Evolutionary conservation across 1,284 basidiomycete species (phyloP).

Genomic region (Ceratobasidium sp.): DNA sequence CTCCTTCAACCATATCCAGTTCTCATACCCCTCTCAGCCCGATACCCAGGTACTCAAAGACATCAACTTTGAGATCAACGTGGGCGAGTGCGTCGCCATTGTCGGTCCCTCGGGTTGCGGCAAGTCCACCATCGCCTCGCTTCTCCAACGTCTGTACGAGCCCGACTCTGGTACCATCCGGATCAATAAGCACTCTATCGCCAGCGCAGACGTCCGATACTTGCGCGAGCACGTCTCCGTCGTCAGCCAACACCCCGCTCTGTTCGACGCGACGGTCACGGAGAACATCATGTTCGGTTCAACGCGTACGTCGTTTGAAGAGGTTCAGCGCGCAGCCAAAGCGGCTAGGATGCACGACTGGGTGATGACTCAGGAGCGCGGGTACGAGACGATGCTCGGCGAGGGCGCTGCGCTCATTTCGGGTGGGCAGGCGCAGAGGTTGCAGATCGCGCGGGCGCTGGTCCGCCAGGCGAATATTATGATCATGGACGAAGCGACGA

Average conservation of each 20-base stretch:
- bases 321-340: slow-evolving; percentile 75
- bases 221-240: slow-evolving; percentile 86
- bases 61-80: slow-evolving; percentile 69
- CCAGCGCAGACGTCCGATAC: slow-evolving; percentile 70
- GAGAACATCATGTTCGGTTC: slow-evolving; percentile 89
- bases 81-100: slow-evolving; percentile 86
- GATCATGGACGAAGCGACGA: slow-evolving; percentile 94
- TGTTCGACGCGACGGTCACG: slow-evolving; percentile 85
- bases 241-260: slow-evolving; percentile 84
- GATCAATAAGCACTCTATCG: slow-evolving; percentile 65
- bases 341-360: slow-evolving; percentile 89
- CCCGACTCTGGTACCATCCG: slow-evolving; percentile 72
- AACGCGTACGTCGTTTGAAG: slow-evolving; percentile 59
- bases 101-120: slow-evolving; percentile 90
- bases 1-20: slow-evolving; percentile 75
- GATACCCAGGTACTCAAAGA: slow-evolving; percentile 74
- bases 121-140: slow-evolving; percentile 85
- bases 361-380: slow-evolving; percentile 78
- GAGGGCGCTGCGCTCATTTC: slow-evolving; percentile 90
- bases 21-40: slow-evolving; percentile 85
- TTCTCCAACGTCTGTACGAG: slow-evolving; percentile 89
- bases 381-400: slow-evolving; percentile 88
- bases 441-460: slow-evolving; percentile 92
- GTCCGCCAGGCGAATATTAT: slow-evolving; percentile 77
- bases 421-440: slow-evolving; percentile 93